Evolutionary conservation across 169 alveolate species (phyloP).

Genomic region (Plasmodium knowlesi): DNA sequence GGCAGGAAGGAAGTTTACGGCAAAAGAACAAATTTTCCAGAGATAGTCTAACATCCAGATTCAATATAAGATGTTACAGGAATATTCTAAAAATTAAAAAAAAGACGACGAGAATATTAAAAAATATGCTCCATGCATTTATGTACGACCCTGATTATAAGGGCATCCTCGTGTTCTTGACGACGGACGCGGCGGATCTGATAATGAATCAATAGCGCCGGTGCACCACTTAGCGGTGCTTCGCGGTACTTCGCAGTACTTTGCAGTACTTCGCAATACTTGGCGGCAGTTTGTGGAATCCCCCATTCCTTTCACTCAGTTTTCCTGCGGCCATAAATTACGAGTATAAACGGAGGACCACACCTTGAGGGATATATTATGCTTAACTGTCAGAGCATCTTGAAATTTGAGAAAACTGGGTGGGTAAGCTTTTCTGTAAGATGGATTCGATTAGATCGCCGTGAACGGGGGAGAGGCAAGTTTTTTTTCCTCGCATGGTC

Average conservation of each 20-base stretch:
- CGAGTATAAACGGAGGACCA: not conserved
- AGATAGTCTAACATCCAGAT: not conserved
- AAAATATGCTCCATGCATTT: not conserved
- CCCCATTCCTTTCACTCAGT: not conserved
- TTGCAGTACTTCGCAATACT: not conserved
- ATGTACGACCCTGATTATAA: not conserved
- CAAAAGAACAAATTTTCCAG: not conserved
- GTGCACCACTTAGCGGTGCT: not conserved
- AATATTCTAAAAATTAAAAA: not conserved
- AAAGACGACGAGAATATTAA: not conserved
- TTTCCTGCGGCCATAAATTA: not conserved
- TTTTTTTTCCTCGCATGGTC: not conserved
- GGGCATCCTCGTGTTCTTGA: not conserved
- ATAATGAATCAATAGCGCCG: not conserved
- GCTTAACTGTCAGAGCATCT: not conserved
- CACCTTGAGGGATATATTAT: not conserved
- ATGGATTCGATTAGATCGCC: not conserved
- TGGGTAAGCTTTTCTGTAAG: not conserved
- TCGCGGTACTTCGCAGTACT: not conserved
- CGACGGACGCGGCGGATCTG: slow-evolving; percentile 7
- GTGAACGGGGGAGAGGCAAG: not conserved
- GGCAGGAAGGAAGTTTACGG: not conserved
- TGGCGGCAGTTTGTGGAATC: not conserved
- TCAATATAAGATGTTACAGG: not conserved
- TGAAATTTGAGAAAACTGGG: not conserved